Percentiles rank a stretch among this genome's conserved stretches.
Conservation (phyloP, 306 rosid species). For the Castanea mollissima region DNA sequence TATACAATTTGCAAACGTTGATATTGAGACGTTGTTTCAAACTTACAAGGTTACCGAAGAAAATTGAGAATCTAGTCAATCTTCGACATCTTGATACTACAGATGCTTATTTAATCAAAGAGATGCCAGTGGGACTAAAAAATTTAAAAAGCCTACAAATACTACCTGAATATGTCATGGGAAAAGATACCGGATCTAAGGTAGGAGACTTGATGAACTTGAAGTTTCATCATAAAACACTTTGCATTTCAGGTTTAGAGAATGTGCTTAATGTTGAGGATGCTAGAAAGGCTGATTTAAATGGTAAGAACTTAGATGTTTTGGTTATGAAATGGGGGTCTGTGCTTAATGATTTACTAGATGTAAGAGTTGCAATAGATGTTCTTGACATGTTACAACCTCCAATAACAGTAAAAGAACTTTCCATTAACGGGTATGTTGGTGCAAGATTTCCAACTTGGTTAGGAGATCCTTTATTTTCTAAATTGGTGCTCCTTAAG, state of each 20-base stretch:
- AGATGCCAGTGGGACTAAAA: not conserved
- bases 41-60: too few species aligned
- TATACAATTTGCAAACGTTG: too few species aligned
- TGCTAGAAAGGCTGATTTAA: not conserved
- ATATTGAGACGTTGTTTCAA: too few species aligned
- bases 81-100: too few species aligned
- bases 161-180: too few species aligned
- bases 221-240: not conserved
- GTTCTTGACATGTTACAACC: not conserved
- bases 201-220: not conserved
- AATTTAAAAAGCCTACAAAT: not conserved
- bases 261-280: not conserved
- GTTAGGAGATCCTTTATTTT: not conserved
- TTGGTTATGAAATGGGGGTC: not conserved
- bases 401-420: not conserved
- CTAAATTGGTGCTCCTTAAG: not conserved
- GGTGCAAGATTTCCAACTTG: not conserved
- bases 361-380: accelerated
- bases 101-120: too few species aligned
- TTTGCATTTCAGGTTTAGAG: not conserved
- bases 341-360: too few species aligned
- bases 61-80: too few species aligned
- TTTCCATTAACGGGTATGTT: not conserved
- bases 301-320: not conserved
- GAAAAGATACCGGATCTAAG: too few species aligned